These are phyloP conservation scores for Komagataella pastoris DNA, from an alignment of 805 yeast genomes.

Conservation along the genomic window DNA sequence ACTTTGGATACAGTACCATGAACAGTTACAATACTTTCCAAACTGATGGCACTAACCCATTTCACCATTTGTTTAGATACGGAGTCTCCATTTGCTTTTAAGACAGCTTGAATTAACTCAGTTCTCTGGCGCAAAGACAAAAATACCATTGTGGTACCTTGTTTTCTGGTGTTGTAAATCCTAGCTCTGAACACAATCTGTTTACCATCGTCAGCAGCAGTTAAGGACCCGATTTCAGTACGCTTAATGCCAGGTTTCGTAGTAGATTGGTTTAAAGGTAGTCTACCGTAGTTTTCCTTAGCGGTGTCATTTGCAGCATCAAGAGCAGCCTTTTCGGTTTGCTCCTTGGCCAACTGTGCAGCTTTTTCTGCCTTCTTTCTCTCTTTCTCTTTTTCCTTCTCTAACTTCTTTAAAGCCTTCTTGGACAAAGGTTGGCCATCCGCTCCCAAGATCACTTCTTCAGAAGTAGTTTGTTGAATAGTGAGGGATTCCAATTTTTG, in stretches of 20 bases:
- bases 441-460: conserved; percentile 14
- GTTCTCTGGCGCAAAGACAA: conserved; percentile 86
- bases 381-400: conserved; percentile 86
- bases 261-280: conserved; percentile 71
- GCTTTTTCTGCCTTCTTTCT: conserved; percentile 89
- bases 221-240: conserved; percentile 39
- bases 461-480: conserved; percentile 9
- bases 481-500: conserved; percentile 14
- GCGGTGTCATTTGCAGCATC: conserved; percentile 78
- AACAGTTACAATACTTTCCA: conserved; percentile 87
- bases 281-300: conserved; percentile 76
- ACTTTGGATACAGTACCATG: conserved; percentile 77
- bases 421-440: conserved; percentile 86
- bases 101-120: conserved; percentile 68
- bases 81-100: conserved; percentile 56
- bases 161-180: conserved; percentile 85
- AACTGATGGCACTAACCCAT: conserved; percentile 78
- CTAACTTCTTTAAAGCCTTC: conserved; percentile 89
- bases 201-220: conserved; percentile 56
- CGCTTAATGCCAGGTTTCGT: conserved; percentile 56
- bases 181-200: conserved; percentile 85
- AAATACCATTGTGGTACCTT: conserved; percentile 90
- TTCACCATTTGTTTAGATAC: conserved; percentile 93
- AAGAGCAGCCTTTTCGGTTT: conserved; percentile 54
- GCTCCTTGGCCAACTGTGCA: conserved; percentile 74